phyloP scores from a whole-genome alignment of 2,329 filamentous ascomycete species.

The Botrytis fragariae region DNA sequence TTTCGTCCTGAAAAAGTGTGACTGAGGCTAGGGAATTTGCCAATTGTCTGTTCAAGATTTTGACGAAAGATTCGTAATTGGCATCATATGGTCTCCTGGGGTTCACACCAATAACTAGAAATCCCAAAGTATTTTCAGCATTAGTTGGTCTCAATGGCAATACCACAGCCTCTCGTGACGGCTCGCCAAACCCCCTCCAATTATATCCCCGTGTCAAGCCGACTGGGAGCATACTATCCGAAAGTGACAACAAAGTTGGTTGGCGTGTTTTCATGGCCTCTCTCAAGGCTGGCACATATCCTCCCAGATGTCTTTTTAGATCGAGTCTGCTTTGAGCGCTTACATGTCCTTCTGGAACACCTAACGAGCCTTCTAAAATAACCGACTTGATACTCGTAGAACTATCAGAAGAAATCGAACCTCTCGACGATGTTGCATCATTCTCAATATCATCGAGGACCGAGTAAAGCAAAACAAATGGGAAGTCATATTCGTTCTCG shows the following conservation, averaged over 20 bases:
- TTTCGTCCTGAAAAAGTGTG: slow-evolving; percentile 78
- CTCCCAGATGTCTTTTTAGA: slow-evolving; percentile 64
- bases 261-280: slow-evolving; percentile 67
- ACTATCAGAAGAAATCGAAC: slow-evolving; percentile 66
- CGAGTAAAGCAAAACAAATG: slow-evolving; percentile 75
- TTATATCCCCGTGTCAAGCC: slow-evolving; percentile 64
- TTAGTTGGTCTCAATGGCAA: slow-evolving; percentile 73
- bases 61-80: slow-evolving; percentile 74
- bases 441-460: slow-evolving; percentile 60
- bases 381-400: slow-evolving; percentile 60
- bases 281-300: slow-evolving; percentile 73
- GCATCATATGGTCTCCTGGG: slow-evolving; percentile 73
- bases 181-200: slow-evolving; percentile 68
- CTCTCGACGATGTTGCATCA: slow-evolving; percentile 46
- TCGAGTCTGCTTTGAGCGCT: slow-evolving; percentile 63
- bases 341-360: slow-evolving; percentile 62
- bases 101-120: slow-evolving; percentile 51
- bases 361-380: slow-evolving; percentile 68
- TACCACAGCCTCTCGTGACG: slow-evolving; percentile 67
- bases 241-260: slow-evolving; percentile 64
- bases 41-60: slow-evolving; percentile 69
- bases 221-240: slow-evolving; percentile 61
- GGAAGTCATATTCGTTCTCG: slow-evolving; percentile 71
- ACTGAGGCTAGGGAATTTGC: slow-evolving; percentile 78
- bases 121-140: slow-evolving; percentile 56